phyloP scores from a whole-genome alignment of 441 rosid species.

The Iberis amara region DNA sequence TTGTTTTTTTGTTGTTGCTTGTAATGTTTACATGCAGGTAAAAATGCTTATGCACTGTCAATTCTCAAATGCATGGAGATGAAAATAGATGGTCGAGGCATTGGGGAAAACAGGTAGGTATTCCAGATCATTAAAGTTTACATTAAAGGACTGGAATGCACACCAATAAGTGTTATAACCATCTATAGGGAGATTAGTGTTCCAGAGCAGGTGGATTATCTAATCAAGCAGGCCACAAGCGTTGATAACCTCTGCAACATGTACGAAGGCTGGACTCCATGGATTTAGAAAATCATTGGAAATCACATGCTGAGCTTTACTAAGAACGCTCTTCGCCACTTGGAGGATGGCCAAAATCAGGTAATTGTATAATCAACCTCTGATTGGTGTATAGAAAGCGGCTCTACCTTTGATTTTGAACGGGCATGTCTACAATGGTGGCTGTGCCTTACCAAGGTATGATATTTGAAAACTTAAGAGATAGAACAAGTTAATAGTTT shows the following conservation, averaged over 20 bases:
- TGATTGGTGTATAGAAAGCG: slow-evolving; percentile 13
- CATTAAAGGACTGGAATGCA: not conserved
- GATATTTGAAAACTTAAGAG: slow-evolving; percentile 1
- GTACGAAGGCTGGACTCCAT: slow-evolving; percentile 99
- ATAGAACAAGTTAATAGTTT: too few species aligned
- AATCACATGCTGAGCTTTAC: slow-evolving; percentile 19
- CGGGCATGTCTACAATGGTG: slow-evolving; percentile 16
- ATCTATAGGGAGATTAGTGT: slow-evolving; percentile 56
- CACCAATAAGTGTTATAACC: slow-evolving; percentile 9
- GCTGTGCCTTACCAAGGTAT: slow-evolving; percentile 16
- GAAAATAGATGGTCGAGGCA: slow-evolving; percentile 81
- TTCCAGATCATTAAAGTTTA: not conserved
- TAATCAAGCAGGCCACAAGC: slow-evolving; percentile 81
- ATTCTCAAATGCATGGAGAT: slow-evolving; percentile 74
- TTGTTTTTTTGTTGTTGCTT: slow-evolving; percentile 1
- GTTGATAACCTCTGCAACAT: slow-evolving; percentile 93
- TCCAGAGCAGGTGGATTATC: slow-evolving; percentile 80
- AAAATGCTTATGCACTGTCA: slow-evolving; percentile 88
- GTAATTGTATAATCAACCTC: slow-evolving; percentile 13
- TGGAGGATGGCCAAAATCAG: slow-evolving; percentile 9
- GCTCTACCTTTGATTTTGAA: slow-evolving; percentile 13
- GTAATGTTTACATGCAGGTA: slow-evolving; percentile 44
- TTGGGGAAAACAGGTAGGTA: slow-evolving; percentile 59
- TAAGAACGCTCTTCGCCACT: slow-evolving; percentile 5
- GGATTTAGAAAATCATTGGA: slow-evolving; percentile 47